phyloP scores from a whole-genome alignment of 2,329 filamentous ascomycete genomes.

The Aspergillus ustus region DNA sequence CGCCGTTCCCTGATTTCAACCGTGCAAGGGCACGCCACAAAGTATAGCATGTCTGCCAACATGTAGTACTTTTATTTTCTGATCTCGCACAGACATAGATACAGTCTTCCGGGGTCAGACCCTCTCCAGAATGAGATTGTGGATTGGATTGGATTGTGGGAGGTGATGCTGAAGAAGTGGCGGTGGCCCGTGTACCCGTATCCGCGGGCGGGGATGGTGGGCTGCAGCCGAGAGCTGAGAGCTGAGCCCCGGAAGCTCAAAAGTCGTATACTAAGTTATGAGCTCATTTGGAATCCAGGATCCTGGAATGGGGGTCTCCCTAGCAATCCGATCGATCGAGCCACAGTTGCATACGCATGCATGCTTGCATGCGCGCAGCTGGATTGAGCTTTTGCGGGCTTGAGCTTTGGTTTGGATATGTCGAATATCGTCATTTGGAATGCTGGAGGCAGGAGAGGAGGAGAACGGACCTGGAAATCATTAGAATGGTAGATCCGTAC shows the following conservation, averaged over 20 bases:
- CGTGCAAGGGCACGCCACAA: not conserved
- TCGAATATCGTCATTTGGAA: not conserved
- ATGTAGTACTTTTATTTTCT: not conserved
- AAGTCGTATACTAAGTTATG: constrained; percentile 7
- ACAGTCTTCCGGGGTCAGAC: too few relatives aligned
- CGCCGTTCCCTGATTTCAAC: not conserved
- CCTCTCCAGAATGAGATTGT: not conserved
- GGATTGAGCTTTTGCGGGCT: not conserved
- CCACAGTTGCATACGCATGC: not conserved
- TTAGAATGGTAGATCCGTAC: too few relatives aligned
- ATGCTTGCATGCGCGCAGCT: constrained; percentile 5
- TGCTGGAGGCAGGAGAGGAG: not conserved
- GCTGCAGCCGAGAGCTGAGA: constrained; percentile 18
- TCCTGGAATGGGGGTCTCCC: constrained; percentile 15
- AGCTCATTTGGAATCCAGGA: constrained; percentile 20
- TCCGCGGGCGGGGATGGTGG: not conserved
- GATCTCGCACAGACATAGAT: not conserved
- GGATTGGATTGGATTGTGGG: not conserved
- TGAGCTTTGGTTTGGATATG: not conserved
- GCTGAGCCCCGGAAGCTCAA: constrained; percentile 16
- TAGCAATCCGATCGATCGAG: constrained; percentile 15
- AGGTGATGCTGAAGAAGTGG: not conserved
- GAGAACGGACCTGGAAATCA: not conserved
- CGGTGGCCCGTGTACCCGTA: not conserved
- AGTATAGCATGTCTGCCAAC: not conserved